Base-by-base conservation (phyloP, 164 flowering plant species). In the Umbellularia californica region DNA sequence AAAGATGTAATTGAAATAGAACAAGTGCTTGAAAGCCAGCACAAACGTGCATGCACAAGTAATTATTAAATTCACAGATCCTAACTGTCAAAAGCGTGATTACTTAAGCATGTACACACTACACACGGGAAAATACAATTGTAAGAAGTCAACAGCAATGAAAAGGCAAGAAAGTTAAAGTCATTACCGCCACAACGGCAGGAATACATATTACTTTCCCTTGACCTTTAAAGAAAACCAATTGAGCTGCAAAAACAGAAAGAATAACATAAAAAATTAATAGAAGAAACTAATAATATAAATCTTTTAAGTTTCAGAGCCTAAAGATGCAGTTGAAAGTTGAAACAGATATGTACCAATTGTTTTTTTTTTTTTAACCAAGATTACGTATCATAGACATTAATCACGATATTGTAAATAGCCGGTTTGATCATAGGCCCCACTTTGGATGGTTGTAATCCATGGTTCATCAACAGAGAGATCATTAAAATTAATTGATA, bases 161-260 rank as follows among this genome's bases (percentile, higher is more conserved):
- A n/a, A 2, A 9, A 30, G 47, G 15, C 50, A 50, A 23, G 12
- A 73, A 5, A 65, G 52, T 30, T 55, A 14, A 14, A 55, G 69
- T 25, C 33, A 64, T 97, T 90, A 96, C 99, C 64, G 93, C 99
- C 60, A 94, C 97, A 75, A 96, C 92, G n/a, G 82, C 94, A 75
- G 99, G 98, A n/a, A 96, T 84, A 70, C 75, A 75, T 27, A 84
- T 78, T 58, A 96, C 68, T 82, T 84, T 88, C 63, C 75, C 74
- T 79, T 87, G 84, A 50, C 84, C 93, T 63, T 88, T 84, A 71
- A 80, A 78, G 62, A 83, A 73, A 60, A 96, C 88, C 84, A 90
- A 71, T 82, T 96, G 99, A 75, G 99, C 99, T 96, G 94, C 85
- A 87, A 51, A 67, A 47, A 66, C 13, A 3, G 28, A 62, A 68